Evolutionary conservation across 768 basidiomycete genomes (phyloP), one percentile per base, ranked within the genome.

Genomic region (Boletus eberwhitei): DNA sequence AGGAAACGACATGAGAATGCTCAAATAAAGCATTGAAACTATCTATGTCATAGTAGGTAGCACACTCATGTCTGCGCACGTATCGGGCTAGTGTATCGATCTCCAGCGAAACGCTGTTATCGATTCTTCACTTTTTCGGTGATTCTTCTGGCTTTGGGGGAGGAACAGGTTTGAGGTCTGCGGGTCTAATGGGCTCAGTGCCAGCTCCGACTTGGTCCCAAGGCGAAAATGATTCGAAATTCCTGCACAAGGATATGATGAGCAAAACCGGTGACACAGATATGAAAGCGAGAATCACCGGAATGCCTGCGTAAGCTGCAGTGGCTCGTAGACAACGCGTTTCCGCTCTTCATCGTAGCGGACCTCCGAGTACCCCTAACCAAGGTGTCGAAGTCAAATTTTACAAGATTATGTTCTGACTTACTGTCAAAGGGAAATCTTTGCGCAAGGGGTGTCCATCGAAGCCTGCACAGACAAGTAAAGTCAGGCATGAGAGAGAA

Each of bases 331-430:
- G 35, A 97, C 93, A 52, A 98, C 93, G 37, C 95, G 90, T 74
- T 98, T 98, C 64, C 88, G 84, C 75, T 96, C 94, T 74, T 98
- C 97, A 63, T 98, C 95, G 66, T 98, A 99, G 39, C 97, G 89
- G 38, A 98, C 82, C 73, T 99, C 97, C 9, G 93, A 93, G 73
- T 98, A 99, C n/a, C 97, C 97, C 94, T 97, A 64, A 26, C 19
- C 47, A 51, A 50, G 42, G 55, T 29, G 22, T 19, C 12, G 44
- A 45, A 24, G 39, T 44, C 26, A 38, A 45, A 24, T 3, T 22
- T 26, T 37, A 41, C 46, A 2, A 38, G 42, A 35, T 1, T 9
- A 32, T 11, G 34, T 31, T 5, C 13, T 14, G 22, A 75, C 86
- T 62, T 68, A 93, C 95, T 9, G 94, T 97, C 63, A 99, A 74